A percentile compares a stretch with the other conserved stretches of the same genome.
phyloP scores from a whole-genome alignment of 1,139 yeast species.

The Debaryomycetaceae sp. region DNA sequence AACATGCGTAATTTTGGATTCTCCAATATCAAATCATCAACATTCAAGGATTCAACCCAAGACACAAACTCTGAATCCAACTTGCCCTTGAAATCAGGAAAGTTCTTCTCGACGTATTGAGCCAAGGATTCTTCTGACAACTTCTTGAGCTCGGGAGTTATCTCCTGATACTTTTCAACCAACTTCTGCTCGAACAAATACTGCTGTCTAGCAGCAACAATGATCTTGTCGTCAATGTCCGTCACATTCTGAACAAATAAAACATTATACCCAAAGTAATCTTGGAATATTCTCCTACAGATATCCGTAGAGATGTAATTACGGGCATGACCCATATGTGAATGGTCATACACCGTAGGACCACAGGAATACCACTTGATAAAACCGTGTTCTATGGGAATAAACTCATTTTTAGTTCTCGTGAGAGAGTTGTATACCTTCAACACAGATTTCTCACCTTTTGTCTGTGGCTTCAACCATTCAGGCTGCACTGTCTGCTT shows the following conservation, averaged over 20 bases:
- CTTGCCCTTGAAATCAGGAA: slow-evolving; percentile 37
- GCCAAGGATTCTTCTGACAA: slow-evolving; percentile 44
- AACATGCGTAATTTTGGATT: slow-evolving; percentile 89
- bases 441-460: slow-evolving; percentile 17
- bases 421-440: slow-evolving; percentile 76
- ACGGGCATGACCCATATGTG: slow-evolving; percentile 99
- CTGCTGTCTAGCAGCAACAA: slow-evolving; percentile 88
- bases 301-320: slow-evolving; percentile 94
- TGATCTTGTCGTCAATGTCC: slow-evolving; percentile 95
- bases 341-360: slow-evolving; percentile 95
- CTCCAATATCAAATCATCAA: slow-evolving; percentile 45
- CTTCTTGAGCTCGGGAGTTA: slow-evolving; percentile 35
- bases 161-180: slow-evolving; percentile 23
- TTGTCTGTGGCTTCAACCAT: slow-evolving; percentile 31
- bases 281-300: slow-evolving; percentile 80
- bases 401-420: slow-evolving; percentile 70
- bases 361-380: slow-evolving; percentile 98
- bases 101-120: slow-evolving; percentile 53
- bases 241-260: slow-evolving; percentile 93
- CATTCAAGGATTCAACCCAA: slow-evolving; percentile 54
- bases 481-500: slow-evolving; percentile 36
- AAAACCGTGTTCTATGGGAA: slow-evolving; percentile 57
- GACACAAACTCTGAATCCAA: slow-evolving; percentile 35
- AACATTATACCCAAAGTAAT: slow-evolving; percentile 86
- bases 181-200: slow-evolving; percentile 66